phyloP scores from a whole-genome alignment of 345 rosid genomes.

The Kandelia obovata region DNA sequence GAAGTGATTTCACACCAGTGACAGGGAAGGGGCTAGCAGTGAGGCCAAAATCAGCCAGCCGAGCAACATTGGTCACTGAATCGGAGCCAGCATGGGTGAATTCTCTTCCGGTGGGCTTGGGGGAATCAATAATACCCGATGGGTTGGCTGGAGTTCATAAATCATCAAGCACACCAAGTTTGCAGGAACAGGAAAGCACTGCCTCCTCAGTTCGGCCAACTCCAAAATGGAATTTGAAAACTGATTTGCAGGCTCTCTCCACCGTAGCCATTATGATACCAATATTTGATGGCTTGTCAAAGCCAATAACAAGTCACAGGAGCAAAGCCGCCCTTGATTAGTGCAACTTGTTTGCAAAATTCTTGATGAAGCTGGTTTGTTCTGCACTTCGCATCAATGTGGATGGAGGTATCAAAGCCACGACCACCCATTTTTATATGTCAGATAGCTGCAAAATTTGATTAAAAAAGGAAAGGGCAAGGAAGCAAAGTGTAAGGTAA shows the following conservation, averaged over 20 bases:
- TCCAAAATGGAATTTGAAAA: constrained; percentile 56
- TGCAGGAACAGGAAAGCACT: constrained; percentile 51
- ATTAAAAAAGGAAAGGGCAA: no score
- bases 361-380: no score
- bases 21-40: constrained; percentile 62
- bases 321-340: constrained; percentile 79
- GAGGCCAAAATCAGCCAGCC: constrained; percentile 57
- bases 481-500: no score
- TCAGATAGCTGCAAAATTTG: no score
- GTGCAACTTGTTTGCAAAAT: constrained; percentile 1
- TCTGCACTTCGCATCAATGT: no score
- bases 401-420: no score
- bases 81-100: constrained; percentile 41
- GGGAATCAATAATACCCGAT: constrained; percentile 38
- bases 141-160: constrained; percentile 50
- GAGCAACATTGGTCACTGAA: constrained; percentile 31
- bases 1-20: constrained; percentile 41
- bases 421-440: no score
- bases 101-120: constrained; percentile 35
- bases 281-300: constrained; percentile 75
- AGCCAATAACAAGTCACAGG: constrained; percentile 54
- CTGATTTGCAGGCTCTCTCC: constrained; percentile 58
- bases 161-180: constrained; percentile 70
- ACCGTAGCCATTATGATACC: constrained; percentile 50
- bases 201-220: constrained; percentile 44